Conservation (phyloP, 1,139 yeast genomes). For the Scheffersomyces illinoinensis region DNA sequence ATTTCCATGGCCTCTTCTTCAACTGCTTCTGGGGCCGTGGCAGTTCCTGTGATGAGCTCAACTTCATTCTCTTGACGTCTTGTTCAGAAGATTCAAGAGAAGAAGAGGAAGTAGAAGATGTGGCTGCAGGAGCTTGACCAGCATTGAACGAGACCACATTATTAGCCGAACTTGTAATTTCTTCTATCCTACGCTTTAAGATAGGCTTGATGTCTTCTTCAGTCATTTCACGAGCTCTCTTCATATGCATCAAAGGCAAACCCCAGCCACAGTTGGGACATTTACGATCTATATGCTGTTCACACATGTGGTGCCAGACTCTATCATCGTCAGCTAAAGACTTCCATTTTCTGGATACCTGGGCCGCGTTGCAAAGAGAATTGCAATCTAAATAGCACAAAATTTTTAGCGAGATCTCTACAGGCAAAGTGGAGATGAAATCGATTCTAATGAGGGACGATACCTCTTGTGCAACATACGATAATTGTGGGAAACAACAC, state of each 20-base stretch:
- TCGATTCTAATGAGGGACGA: constrained; percentile 81
- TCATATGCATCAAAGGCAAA: constrained; percentile 84
- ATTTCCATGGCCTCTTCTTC: constrained; percentile 83
- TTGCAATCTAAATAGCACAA: constrained; percentile 88
- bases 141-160: constrained; percentile 3
- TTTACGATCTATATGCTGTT: constrained; percentile 94
- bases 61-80: constrained; percentile 8
- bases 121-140: constrained; percentile 3
- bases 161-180: constrained; percentile 13
- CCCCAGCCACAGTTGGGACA: constrained; percentile 99
- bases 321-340: constrained; percentile 90
- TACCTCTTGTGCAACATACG: constrained; percentile 79
- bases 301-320: constrained; percentile 98
- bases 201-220: constrained; percentile 28
- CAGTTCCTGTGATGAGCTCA: background rate
- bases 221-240: constrained; percentile 58
- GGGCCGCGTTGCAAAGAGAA: constrained; percentile 90
- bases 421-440: constrained; percentile 80
- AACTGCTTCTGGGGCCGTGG: constrained; percentile 11
- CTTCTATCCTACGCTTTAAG: constrained; percentile 30
- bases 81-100: background rate
- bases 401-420: constrained; percentile 80
- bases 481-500: constrained; percentile 93
- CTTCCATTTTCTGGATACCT: constrained; percentile 86
- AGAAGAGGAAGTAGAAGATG: background rate